These are phyloP conservation scores for Echium plantagineum DNA, from an alignment of 257 asterid species.

Conservation along the genomic window DNA sequence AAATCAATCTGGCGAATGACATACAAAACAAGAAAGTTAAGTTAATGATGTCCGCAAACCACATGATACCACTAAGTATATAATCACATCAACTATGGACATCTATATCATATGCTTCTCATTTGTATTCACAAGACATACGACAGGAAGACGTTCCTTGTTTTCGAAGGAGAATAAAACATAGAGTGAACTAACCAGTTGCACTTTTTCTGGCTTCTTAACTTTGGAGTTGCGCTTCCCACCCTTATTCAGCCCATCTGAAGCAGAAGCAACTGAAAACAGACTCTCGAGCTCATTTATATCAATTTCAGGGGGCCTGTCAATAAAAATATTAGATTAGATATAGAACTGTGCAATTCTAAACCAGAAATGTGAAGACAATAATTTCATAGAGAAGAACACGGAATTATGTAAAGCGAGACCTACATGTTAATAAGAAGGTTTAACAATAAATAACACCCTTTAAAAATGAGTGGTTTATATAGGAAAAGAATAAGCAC, in stretches of 20 bases:
- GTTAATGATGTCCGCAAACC: constrained; percentile 2
- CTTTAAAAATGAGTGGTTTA: background rate
- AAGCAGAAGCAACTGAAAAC: constrained; percentile 88
- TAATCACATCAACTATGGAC: too few species aligned
- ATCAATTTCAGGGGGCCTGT: constrained; percentile 96
- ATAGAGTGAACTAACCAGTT: constrained; percentile 48
- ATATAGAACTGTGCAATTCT: constrained; percentile 17
- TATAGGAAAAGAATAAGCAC: background rate
- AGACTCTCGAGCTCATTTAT: constrained; percentile 93
- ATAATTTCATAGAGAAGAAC: background rate
- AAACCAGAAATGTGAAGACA: background rate
- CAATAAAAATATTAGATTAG: constrained; percentile 1
- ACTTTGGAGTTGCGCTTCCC: constrained; percentile 81
- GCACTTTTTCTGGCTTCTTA: constrained; percentile 92
- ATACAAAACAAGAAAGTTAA: constrained; percentile 10
- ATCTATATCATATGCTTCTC: background rate
- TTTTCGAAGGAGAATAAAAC: background rate
- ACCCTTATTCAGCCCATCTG: constrained; percentile 62
- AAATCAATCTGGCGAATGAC: constrained; percentile 60
- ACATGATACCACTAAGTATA: background rate
- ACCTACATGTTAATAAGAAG: background rate
- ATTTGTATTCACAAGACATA: background rate
- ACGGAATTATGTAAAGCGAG: background rate
- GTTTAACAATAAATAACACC: too few species aligned
- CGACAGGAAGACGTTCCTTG: background rate